These are phyloP conservation scores for Penicillium bialowiezense DNA, from an alignment of 495 filamentous ascomycete genomes.

Conservation along the genomic window DNA sequence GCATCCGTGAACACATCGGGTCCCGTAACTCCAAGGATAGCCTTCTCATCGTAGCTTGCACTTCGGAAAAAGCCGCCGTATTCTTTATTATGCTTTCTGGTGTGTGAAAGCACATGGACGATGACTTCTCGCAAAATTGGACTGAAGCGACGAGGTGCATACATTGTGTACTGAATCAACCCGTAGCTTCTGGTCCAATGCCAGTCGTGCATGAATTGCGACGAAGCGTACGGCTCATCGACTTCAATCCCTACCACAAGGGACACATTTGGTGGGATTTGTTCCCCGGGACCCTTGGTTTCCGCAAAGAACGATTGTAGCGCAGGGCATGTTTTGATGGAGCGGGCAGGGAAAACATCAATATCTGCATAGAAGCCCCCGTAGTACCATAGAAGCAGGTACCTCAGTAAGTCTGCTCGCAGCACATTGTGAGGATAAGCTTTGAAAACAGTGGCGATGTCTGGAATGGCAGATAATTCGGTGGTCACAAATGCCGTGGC, in stretches of 20 bases:
- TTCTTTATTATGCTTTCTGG: constrained; percentile 22
- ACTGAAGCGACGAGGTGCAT: constrained; percentile 39
- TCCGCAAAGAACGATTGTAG: constrained; percentile 16
- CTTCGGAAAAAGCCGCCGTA: constrained; percentile 10
- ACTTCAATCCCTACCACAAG: constrained; percentile 40
- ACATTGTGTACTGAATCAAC: constrained; percentile 42
- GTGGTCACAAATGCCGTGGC: constrained; percentile 29
- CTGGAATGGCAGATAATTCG: constrained; percentile 26
- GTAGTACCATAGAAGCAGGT: constrained; percentile 44
- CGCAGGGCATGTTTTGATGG: constrained; percentile 33
- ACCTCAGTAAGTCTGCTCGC: constrained; percentile 46
- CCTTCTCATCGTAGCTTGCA: constrained; percentile 24
- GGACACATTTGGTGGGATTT: constrained; percentile 22
- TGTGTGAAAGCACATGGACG: constrained; percentile 37
- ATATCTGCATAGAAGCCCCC: constrained; percentile 53
- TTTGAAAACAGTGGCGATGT: constrained; percentile 24
- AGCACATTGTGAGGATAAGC: constrained; percentile 37
- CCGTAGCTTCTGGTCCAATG: constrained; percentile 40
- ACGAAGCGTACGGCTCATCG: constrained; percentile 39
- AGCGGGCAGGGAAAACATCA: constrained; percentile 34
- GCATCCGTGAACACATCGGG: constrained; percentile 42
- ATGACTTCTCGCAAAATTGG: constrained; percentile 36
- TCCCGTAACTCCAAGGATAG: constrained; percentile 36
- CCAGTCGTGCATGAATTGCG: constrained; percentile 34
- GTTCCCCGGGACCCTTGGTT: background rate